These are phyloP conservation scores for Atkinsonella texensis DNA, from an alignment of 2,329 filamentous ascomycete species.

Conservation along the genomic window DNA sequence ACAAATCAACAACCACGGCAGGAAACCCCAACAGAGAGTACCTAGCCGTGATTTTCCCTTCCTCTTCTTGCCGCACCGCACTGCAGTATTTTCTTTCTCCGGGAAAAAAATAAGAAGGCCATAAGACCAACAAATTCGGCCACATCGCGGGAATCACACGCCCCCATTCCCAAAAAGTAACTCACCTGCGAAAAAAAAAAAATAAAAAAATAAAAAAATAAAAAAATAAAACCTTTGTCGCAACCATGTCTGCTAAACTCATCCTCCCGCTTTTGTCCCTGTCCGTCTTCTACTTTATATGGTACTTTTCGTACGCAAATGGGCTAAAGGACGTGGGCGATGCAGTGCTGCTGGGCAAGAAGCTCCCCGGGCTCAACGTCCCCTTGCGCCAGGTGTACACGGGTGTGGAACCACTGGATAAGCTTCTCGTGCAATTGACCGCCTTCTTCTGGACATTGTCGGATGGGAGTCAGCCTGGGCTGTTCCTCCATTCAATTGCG, in stretches of 20 bases:
- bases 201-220: too few species aligned
- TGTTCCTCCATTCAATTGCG: constrained; percentile 11
- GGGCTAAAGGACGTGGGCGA: constrained; percentile 7
- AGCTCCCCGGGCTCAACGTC: constrained; percentile 8
- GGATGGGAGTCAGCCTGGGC: constrained; percentile 6
- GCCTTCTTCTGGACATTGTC: constrained; percentile 11
- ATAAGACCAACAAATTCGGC: background rate
- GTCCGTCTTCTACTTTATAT: constrained; percentile 12
- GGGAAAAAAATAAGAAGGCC: background rate
- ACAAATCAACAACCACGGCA: background rate
- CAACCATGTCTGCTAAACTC: constrained; percentile 8
- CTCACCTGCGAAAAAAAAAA: background rate
- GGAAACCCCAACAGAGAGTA: background rate
- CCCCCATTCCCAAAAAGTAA: background rate
- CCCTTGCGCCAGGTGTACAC: constrained; percentile 10
- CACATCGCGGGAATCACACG: background rate
- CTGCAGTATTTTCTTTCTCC: too few species aligned
- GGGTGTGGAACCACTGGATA: constrained; percentile 7
- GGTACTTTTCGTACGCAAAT: constrained; percentile 9
- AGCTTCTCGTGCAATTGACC: constrained; percentile 9
- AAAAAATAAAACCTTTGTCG: background rate
- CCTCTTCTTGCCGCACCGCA: too few species aligned
- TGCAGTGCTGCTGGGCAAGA: background rate
- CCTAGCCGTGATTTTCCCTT: background rate
- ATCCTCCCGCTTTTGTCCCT: constrained; percentile 7